Base-by-base conservation (phyloP, 2,329 filamentous ascomycete genomes). In the Tolypocladium pustulatum region DNA sequence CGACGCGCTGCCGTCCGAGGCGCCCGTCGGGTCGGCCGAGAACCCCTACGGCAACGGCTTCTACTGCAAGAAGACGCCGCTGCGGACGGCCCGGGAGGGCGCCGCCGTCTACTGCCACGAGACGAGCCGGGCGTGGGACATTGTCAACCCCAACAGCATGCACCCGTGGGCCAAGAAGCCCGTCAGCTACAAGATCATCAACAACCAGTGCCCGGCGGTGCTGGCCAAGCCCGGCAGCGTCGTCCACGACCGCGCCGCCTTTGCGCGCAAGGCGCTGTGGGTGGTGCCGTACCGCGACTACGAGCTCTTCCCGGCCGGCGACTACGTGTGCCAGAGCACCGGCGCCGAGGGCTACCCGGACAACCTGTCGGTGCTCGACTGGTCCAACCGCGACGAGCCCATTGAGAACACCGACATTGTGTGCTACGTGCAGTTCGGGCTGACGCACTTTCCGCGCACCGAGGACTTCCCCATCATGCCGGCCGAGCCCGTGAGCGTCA, bases 1-100 rank as follows among this genome's bases (percentile, higher is more conserved):
- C 52, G 88, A 91, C 65, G 86, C 87, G 4, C 75, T 78, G 1
- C 78, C 74, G 12, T 84, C 83, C 0, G 75, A 82, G 0, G 86
- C 81, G 12, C 81, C 83, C 49, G 80, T 88, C 0, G 87, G 88
- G 13, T 86, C 82, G 55, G 73, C 76, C 10, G 85, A 89, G 69
- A 91, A 91, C 72, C 83, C 79, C 58, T 87, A 89, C 69, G 88
- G 88, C 61, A 91, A 91, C 67, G 88, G 86, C 7, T 91, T 90
- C 71, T 90, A 67, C 60, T 65, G 61, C 61, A 65, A 63, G 54
- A 67, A 66, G 65, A 69, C 67, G 32, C 59, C 62, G 20, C 62
- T 69, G 15, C 60, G 59, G 1, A 68, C 64, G 12, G 59, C 66
- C 34, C 60, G 57, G 25, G 60, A 68, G 54, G 65, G 59, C 17